These are phyloP conservation scores for Cystobasidium sp. DNA, from an alignment of 1,284 basidiomycete genomes.

Conservation along the genomic window DNA sequence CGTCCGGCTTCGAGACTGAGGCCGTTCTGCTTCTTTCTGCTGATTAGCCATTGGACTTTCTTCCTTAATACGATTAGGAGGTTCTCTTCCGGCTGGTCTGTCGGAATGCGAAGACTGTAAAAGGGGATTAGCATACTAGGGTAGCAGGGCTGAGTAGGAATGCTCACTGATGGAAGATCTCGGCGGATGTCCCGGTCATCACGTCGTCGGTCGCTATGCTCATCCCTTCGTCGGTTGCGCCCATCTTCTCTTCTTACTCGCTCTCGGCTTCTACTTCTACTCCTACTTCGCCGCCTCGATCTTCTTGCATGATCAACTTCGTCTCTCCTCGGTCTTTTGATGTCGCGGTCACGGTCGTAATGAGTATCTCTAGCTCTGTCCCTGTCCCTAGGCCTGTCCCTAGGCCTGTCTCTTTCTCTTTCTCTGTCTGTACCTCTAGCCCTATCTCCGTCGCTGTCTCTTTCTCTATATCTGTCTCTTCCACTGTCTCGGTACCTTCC, in stretches of 20 bases:
- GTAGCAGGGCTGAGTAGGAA: too few species aligned
- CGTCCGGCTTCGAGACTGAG: too few species aligned
- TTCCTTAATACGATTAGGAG: too few species aligned
- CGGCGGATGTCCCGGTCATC: background rate
- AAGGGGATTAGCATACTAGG: background rate
- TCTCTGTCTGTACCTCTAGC: background rate
- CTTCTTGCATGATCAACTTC: background rate
- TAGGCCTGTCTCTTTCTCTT: background rate
- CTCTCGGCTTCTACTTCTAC: conserved; percentile 15
- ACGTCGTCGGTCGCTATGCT: conserved; percentile 5
- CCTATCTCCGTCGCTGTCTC: too few species aligned
- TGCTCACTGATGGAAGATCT: background rate
- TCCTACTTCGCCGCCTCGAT: background rate
- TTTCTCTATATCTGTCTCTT: background rate
- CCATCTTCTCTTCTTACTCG: conserved; percentile 8
- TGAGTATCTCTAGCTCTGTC: conserved; percentile 9
- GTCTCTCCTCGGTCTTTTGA: conserved; percentile 11
- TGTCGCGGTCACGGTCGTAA: conserved; percentile 12
- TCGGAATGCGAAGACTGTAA: background rate
- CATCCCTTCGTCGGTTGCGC: conserved; percentile 8
- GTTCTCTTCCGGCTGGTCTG: too few species aligned
- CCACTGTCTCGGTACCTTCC: background rate
- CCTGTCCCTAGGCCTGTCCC: background rate
- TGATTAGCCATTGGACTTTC: too few species aligned
- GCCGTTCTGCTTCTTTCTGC: too few species aligned